Base-by-base conservation (phyloP, 805 yeast genomes). In the Sporopachydermia quercuum region DNA sequence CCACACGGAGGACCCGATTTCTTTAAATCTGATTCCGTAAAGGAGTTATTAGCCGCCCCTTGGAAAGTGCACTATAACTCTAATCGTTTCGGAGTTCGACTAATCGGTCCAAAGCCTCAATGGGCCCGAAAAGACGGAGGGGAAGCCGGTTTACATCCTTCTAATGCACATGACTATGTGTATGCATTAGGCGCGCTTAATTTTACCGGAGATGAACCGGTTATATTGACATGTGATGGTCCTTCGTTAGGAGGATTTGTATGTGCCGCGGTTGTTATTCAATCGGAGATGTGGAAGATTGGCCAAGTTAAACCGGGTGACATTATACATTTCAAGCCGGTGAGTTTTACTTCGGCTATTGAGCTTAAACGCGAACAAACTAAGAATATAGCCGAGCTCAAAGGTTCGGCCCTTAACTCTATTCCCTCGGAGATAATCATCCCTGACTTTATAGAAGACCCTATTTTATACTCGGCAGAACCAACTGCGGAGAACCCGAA, bases 111-210 rank as follows among this genome's bases (percentile, higher is more conserved):
- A 42, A 89, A 86, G 60, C 98, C 97, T 8, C 70, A 74, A 54
- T 91, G 97, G 98, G 96, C 96, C 8, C 75, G 98, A 63, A 57
- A 70, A 5, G 95, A 86, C 56, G 98, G 97, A 62, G 98, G 97
- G 44, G 95, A 86, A 52, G 98, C 91, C 43, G 98, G 98, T 42
- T 68, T 89, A 54, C 98, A 89, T 64, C 98, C 98, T 38, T 86
- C 96, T n/a, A 89, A 89, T 61, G 87, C 95, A 35, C 97, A 89
- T 56, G 98, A 89, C 63, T 91, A 89, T 54, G 97, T 89, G 40
- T 89, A 89, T 58, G 85, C 97, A 1, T 63, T 86, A 40, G 97
- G 98, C 51, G 97, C 98, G 18, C 79, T 89, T 58, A 91, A 91
- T 61, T 91, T 91, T 58, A 91, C 97, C 27, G 98, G 98, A 61